Base-by-base conservation (phyloP, 345 rosid species). In the Lepidium didymum region DNA sequence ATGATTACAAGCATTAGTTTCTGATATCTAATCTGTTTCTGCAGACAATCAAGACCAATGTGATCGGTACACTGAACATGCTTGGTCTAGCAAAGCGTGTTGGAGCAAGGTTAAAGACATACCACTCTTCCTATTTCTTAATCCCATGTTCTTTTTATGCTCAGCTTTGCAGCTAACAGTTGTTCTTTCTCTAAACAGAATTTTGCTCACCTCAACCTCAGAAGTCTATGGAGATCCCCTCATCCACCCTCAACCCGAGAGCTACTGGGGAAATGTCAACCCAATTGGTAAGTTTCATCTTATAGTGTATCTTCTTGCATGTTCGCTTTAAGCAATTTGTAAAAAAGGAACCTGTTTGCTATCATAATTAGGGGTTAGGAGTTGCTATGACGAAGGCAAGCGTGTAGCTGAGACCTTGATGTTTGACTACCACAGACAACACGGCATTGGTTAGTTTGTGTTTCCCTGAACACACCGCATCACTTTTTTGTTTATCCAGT, bases 381-480 rank as follows among this genome's bases (percentile, higher is more conserved):
- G 99, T 78, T 93, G 97, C 87, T 91, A 90, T 52, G 96, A 92
- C 49, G 96, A 92, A 83, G 98, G 98, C 73, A 92, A 92, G 84
- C 94, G 98, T 73, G 98, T 92, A 46, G 97, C 97, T 29, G 97
- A 92, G 78, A 92, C 97, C 19, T 80, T 92, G 67, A 92, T 92
- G 97, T 92, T 89, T 81, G 98, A 92, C 76, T 92, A 92, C 80
- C 98, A 92, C 75, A 89, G 98, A 70, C 98, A 92, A 80, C 98
- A 92, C 52, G 98, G 98, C 59, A 83, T 92, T 27, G 95, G 98
- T 92, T 65, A 72, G 60, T 53, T 14, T 56, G 44, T 15, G 11
- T 0, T 34, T 27, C 62, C 9, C 0, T 0, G 14, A 58, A 19
- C 61, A 14, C 77, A 46, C n/a, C 0, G n/a, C 59, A 10, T 29